These are phyloP conservation scores for Scutellaria galericulata DNA, from an alignment of 257 asterid genomes.

Conservation along the genomic window DNA sequence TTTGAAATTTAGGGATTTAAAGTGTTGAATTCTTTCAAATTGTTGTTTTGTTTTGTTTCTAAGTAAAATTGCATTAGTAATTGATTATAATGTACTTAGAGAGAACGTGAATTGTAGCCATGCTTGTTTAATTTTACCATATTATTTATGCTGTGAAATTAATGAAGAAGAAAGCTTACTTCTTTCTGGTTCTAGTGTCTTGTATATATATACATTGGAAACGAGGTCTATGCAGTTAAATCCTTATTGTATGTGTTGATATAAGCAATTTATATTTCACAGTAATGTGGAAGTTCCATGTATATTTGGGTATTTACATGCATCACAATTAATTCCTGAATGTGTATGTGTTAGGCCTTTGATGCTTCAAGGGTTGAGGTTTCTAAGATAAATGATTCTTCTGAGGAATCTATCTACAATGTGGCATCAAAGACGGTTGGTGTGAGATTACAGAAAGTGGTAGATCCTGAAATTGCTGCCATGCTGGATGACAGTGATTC, in stretches of 20 bases:
- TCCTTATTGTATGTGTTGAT: constrained; percentile 8
- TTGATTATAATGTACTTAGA: not conserved
- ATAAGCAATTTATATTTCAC: not conserved
- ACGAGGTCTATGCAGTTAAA: not conserved
- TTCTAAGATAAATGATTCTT: constrained; percentile 50
- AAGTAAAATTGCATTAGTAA: not conserved
- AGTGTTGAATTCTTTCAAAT: constrained; percentile 1
- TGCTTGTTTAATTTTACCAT: not conserved
- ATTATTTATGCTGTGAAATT: not conserved
- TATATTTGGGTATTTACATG: not conserved
- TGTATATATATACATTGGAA: not conserved
- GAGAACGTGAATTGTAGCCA: not conserved
- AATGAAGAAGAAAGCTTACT: not conserved
- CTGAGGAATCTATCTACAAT: constrained; percentile 48
- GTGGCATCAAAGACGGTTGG: constrained; percentile 65
- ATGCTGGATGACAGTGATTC: constrained; percentile 69
- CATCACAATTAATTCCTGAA: constrained; percentile 10
- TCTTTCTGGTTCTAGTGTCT: not conserved
- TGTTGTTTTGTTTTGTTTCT: constrained; percentile 4
- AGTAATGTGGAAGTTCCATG: not conserved
- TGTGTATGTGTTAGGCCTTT: constrained; percentile 62
- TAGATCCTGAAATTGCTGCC: constrained; percentile 90
- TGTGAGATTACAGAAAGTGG: constrained; percentile 65
- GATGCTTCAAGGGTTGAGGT: constrained; percentile 80
- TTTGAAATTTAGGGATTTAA: not conserved